Base-by-base conservation (phyloP, 2,329 filamentous ascomycete genomes). In the Dactylonectria macrodidyma region DNA sequence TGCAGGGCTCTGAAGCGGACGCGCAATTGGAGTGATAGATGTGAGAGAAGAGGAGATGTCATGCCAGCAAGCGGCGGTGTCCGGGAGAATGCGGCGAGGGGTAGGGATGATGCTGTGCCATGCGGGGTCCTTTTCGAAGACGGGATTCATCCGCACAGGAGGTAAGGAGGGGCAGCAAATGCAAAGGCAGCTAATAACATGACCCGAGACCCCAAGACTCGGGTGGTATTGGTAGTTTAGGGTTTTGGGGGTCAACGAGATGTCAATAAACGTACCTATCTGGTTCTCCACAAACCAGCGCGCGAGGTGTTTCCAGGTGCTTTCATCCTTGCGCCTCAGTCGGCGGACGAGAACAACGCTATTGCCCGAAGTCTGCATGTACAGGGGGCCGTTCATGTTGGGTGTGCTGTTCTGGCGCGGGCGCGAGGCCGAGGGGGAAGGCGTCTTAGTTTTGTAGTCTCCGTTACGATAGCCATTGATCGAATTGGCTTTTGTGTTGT, bases 201-300 rank as follows among this genome's bases (percentile, higher is more conserved):
- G 51, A 56, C 19, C 22, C 46, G 46, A 30, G 14, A n/a, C 7
- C 14, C 8, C n/a, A n/a, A 5, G 41, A n/a, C 12, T 41, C 26
- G 59, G 50, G 51, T 55, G 56, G 56, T 44, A 41, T 65, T 63
- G 52, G 60, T 61, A 61, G 65, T 63, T 41, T 41, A 61, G 62
- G 56, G 41, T 52, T 56, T 38, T 36, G 16, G 55, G 14, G 16
- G 24, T 52, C 26, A 19, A 47, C 8, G 34, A 12, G 34, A 44
- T 44, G 26, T 30, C n/a, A 61, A 44, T 10, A 50, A 82, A 82
- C 89, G 67, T 90, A 95, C 93, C 92, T 76, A 94, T 91, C 80
- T 95, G 93, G 80, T 95, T 93, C 77, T 93, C 86, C 73, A 94
- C 89, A 78, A 95, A 88, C 90, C 92, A 93, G 77, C 87, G 85